A percentile compares a stretch with the other conserved stretches of the same genome.
Conservation (phyloP, 2,329 filamentous ascomycete species). For the Talaromyces pinophilus region DNA sequence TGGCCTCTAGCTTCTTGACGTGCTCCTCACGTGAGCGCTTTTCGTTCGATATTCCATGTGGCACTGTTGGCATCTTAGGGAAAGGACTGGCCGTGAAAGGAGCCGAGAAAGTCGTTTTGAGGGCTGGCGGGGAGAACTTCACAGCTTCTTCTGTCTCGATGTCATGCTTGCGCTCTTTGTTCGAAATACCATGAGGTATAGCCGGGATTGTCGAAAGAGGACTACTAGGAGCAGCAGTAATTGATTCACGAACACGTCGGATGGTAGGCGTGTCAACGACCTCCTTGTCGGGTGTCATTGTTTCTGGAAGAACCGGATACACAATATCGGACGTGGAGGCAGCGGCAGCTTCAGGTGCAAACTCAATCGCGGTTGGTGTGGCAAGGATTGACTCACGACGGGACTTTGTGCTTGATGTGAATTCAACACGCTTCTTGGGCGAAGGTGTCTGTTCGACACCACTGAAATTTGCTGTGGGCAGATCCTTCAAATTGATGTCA, state of each 20-base stretch:
- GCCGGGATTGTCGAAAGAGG: slow-evolving; percentile 35
- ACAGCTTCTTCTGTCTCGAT: slow-evolving; percentile 9
- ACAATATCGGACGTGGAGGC: slow-evolving; percentile 33
- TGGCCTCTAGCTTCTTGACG: slow-evolving; percentile 12
- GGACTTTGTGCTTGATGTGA: slow-evolving; percentile 69
- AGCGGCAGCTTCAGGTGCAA: slow-evolving; percentile 30
- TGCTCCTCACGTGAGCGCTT: slow-evolving; percentile 32
- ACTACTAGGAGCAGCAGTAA: slow-evolving; percentile 23
- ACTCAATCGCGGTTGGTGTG: slow-evolving; percentile 47
- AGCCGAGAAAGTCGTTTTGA: background rate
- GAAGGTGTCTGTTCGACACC: slow-evolving; percentile 64
- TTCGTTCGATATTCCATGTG: slow-evolving; percentile 42
- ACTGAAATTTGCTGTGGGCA: slow-evolving; percentile 31
- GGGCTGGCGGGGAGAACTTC: background rate
- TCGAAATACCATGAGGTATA: slow-evolving; percentile 42
- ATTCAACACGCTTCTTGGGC: slow-evolving; percentile 77
- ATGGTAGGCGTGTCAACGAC: slow-evolving; percentile 38
- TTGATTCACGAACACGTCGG: slow-evolving; percentile 44
- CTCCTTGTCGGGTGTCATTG: slow-evolving; percentile 40
- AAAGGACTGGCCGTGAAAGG: slow-evolving; percentile 23
- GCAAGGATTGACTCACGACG: slow-evolving; percentile 38
- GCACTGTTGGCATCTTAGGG: slow-evolving; percentile 37
- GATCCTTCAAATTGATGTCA: slow-evolving; percentile 52
- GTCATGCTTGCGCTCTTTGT: slow-evolving; percentile 37
- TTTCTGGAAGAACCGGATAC: slow-evolving; percentile 41